A percentile compares a stretch with the other conserved stretches of the same genome.
Evolutionary conservation across 2,329 filamentous ascomycete species (phyloP).

Genomic region (Hyphodiscus sp.): DNA sequence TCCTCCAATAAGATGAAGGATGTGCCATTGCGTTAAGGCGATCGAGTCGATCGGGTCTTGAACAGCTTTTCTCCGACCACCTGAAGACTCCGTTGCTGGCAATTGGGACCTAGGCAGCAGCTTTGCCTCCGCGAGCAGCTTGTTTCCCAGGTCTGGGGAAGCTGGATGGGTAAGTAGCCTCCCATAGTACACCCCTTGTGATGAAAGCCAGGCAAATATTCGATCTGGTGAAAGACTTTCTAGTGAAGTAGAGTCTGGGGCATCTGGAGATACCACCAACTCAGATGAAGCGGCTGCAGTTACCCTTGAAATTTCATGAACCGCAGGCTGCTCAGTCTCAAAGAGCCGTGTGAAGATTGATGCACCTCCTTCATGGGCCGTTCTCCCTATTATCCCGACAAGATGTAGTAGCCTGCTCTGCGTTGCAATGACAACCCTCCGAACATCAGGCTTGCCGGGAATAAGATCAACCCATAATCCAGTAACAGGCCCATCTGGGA

Average conservation of each 20-base stretch:
- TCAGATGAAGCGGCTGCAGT: constrained; percentile 54
- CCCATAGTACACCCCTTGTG: constrained; percentile 84
- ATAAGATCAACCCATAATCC: constrained; percentile 80
- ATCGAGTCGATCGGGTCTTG: constrained; percentile 73
- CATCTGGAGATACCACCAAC: constrained; percentile 72
- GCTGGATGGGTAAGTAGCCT: constrained; percentile 58
- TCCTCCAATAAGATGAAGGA: constrained; percentile 75
- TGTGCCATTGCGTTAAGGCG: constrained; percentile 88
- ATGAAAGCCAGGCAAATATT: constrained; percentile 84
- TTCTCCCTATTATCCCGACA: constrained; percentile 66
- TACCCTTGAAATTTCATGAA: constrained; percentile 64
- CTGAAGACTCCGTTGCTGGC: constrained; percentile 57
- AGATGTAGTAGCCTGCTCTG: constrained; percentile 74
- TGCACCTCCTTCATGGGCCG: constrained; percentile 69
- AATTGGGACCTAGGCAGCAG: constrained; percentile 70
- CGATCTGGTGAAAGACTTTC: constrained; percentile 58
- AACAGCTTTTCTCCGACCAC: constrained; percentile 56
- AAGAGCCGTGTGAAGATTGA: constrained; percentile 86
- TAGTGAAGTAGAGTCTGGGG: constrained; percentile 45
- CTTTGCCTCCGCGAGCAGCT: constrained; percentile 73
- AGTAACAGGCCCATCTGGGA: constrained; percentile 75
- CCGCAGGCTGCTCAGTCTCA: constrained; percentile 72
- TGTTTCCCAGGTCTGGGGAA: constrained; percentile 60
- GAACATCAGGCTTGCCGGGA: constrained; percentile 53
- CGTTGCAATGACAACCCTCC: constrained; percentile 75